phyloP scores from a whole-genome alignment of 768 basidiomycete genomes.

The Postia placenta region DNA sequence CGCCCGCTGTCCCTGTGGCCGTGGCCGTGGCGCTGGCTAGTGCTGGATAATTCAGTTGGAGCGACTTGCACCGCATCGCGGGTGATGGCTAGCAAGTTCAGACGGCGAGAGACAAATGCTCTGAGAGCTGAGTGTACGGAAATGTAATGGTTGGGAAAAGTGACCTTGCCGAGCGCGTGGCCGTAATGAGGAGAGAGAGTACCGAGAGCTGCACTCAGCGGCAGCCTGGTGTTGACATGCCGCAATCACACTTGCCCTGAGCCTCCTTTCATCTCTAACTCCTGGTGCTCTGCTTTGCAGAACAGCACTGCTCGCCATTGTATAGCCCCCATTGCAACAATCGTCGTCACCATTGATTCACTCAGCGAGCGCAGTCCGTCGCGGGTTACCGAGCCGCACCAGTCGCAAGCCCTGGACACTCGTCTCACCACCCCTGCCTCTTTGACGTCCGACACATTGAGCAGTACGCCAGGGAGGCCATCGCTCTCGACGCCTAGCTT shows the following conservation, averaged over 20 bases:
- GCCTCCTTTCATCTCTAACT: conserved; percentile 9
- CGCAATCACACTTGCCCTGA: conserved; percentile 7
- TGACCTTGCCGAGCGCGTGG: conserved; percentile 1
- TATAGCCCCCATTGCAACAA: not conserved
- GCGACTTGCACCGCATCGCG: not conserved
- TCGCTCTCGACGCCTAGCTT: conserved; percentile 22
- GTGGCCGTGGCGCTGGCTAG: not conserved
- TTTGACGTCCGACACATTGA: conserved; percentile 1
- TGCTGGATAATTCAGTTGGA: not conserved
- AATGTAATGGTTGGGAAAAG: not conserved
- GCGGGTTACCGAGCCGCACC: conserved; percentile 41
- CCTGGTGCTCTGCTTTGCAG: conserved; percentile 6
- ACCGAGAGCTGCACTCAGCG: not conserved
- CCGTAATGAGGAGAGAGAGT: conserved; percentile 5
- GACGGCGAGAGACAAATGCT: not conserved
- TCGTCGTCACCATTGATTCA: conserved; percentile 60
- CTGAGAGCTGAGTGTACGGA: no score
- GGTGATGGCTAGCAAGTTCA: not conserved
- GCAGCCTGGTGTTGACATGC: not conserved
- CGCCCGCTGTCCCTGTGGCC: no score
- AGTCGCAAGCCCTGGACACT: conserved; percentile 39
- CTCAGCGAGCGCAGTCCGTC: conserved; percentile 47
- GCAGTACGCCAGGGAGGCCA: not conserved
- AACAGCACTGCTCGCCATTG: conserved; percentile 7
- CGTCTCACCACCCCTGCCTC: conserved; percentile 6